A percentile compares a stretch with the other conserved stretches of the same genome.
Evolutionary conservation across 2,329 filamentous ascomycete genomes (phyloP).

Genomic region (Fusarium agapanthi): DNA sequence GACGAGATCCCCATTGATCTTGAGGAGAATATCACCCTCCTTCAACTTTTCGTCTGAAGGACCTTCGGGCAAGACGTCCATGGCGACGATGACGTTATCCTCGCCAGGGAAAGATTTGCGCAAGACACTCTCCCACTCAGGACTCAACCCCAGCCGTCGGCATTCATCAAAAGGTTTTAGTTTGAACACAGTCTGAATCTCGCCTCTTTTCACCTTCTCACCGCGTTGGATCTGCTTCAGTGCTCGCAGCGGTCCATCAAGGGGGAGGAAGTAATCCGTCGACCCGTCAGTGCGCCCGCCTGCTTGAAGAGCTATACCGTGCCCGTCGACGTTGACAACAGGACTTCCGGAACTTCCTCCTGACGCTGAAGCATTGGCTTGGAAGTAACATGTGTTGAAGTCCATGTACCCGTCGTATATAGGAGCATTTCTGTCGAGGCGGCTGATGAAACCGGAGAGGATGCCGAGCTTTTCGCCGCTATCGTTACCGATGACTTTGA

Average conservation of each 20-base stretch:
- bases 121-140: conserved; percentile 85
- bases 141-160: conserved; percentile 82
- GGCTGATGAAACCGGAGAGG: conserved; percentile 90
- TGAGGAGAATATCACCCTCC: conserved; percentile 93
- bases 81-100: conserved; percentile 94
- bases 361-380: conserved; percentile 94
- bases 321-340: conserved; percentile 93
- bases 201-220: conserved; percentile 81
- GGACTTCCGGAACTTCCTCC: conserved; percentile 97
- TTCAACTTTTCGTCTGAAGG: conserved; percentile 81
- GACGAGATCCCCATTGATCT: conserved; percentile 91
- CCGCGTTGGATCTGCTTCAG: conserved; percentile 83
- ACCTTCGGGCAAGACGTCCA: conserved; percentile 90
- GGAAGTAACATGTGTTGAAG: conserved; percentile 96
- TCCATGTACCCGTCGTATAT: conserved; percentile 99
- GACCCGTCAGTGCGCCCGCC: conserved; percentile 93
- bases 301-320: conserved; percentile 81
- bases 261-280: conserved; percentile 95
- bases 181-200: conserved; percentile 96
- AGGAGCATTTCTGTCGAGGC: conserved; percentile 93
- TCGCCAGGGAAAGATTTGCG: conserved; percentile 87
- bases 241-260: conserved; percentile 88
- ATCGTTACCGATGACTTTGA: conserved; percentile 28
- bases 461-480: conserved; percentile 28
- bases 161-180: conserved; percentile 98